Evolutionary conservation across 108 stramenopile genomes (phyloP).

Genomic region (Pseudonitzschia delicatissima): DNA sequence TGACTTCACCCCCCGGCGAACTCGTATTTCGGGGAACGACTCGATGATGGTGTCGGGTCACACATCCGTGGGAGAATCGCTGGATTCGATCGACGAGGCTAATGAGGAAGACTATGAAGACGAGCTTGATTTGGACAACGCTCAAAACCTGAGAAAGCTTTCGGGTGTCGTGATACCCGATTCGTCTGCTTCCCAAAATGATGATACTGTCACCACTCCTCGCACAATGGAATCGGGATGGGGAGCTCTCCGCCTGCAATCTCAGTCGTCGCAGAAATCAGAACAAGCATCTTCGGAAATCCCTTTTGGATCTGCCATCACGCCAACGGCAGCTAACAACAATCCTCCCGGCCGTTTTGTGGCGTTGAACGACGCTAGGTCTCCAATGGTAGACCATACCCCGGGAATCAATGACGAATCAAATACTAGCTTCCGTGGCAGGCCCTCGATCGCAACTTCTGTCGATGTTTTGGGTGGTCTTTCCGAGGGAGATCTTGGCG

Average conservation of each 20-base stretch:
- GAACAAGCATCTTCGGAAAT: constrained; percentile 4
- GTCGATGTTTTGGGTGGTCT: constrained; percentile 18
- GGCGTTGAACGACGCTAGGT: neutral
- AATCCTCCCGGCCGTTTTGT: neutral
- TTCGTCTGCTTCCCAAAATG: neutral
- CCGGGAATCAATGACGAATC: constrained; percentile 6
- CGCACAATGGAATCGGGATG: constrained; percentile 13
- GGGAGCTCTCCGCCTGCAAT: neutral
- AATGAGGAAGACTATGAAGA: constrained; percentile 27
- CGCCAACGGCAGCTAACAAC: neutral
- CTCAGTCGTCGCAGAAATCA: too few relatives aligned
- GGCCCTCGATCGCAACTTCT: neutral
- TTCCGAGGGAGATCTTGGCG: constrained; percentile 24
- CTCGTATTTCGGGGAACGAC: constrained; percentile 1
- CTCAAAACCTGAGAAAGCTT: neutral
- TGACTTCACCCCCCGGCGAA: constrained; percentile 17
- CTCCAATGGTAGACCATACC: constrained; percentile 30
- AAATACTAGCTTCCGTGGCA: neutral
- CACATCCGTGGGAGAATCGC: constrained; percentile 45
- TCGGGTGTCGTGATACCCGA: neutral
- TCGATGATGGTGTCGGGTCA: constrained; percentile 21
- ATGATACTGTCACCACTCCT: constrained; percentile 14
- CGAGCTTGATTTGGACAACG: neutral
- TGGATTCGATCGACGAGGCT: constrained; percentile 67
- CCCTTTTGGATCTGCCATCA: constrained; percentile 15